Evolutionary conservation across 2,329 filamentous ascomycete species (phyloP).

Genomic region (Trichoderma sp.): DNA sequence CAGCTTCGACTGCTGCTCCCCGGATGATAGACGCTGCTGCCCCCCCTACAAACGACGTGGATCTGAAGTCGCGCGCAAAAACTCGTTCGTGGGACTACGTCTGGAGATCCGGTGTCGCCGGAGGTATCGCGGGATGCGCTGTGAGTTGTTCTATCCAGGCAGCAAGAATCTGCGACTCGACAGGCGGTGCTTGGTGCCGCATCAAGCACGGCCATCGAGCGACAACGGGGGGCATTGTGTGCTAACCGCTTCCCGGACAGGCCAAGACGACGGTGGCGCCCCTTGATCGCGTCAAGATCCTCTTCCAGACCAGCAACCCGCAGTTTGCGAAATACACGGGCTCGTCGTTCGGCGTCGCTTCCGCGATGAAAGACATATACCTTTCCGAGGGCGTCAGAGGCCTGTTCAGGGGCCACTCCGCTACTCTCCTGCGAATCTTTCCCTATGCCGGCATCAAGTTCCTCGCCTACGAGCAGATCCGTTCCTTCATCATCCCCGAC

Average conservation of each 20-base stretch:
- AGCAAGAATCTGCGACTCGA: too few species aligned
- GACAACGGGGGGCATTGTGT: not conserved
- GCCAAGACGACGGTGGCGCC: slow-evolving; percentile 95
- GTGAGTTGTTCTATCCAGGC: slow-evolving; percentile 56
- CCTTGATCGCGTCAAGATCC: slow-evolving; percentile 96
- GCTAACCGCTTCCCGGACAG: slow-evolving; percentile 48
- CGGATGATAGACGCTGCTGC: slow-evolving; percentile 45
- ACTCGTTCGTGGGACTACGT: slow-evolving; percentile 80
- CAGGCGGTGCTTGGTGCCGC: too few species aligned
- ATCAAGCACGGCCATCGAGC: not conserved
- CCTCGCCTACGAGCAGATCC: slow-evolving; percentile 94
- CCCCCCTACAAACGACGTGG: slow-evolving; percentile 55
- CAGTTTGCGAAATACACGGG: slow-evolving; percentile 92
- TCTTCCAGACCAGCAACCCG: slow-evolving; percentile 94
- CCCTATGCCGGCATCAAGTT: slow-evolving; percentile 99
- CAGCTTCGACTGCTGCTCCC: slow-evolving; percentile 30
- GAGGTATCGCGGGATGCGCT: slow-evolving; percentile 87
- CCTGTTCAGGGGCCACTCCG: slow-evolving; percentile 91
- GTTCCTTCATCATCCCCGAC: slow-evolving; percentile 71
- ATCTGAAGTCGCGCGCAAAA: slow-evolving; percentile 47
- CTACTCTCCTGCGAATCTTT: slow-evolving; percentile 90
- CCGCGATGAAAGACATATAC: slow-evolving; percentile 84
- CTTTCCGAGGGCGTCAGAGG: slow-evolving; percentile 70
- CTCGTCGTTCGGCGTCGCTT: slow-evolving; percentile 81
- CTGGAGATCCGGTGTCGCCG: slow-evolving; percentile 79